Conservation (phyloP, 2,329 filamentous ascomycete genomes). For the Colletotrichum brevisporum region DNA sequence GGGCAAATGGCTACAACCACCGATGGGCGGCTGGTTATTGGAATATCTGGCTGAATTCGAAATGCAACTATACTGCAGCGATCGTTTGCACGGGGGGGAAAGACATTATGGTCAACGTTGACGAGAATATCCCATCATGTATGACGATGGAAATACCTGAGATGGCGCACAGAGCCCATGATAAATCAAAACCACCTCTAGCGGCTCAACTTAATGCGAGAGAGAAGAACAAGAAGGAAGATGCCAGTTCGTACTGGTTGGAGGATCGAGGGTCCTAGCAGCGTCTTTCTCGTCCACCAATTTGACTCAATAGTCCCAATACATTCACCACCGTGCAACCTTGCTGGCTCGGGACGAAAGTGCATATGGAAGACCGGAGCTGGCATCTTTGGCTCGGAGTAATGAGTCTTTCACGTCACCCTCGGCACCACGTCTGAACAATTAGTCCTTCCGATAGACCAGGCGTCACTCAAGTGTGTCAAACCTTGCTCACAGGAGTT, state of each 20-base stretch:
- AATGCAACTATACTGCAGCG: conserved; percentile 30
- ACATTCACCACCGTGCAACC: neutral
- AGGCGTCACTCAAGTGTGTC: no score
- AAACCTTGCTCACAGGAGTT: no score
- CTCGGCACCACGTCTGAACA: no score
- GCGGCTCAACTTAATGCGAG: conserved; percentile 13
- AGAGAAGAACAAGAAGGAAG: neutral
- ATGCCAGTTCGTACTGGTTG: neutral
- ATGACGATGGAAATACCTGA: conserved; percentile 19
- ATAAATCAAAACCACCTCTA: conserved; percentile 27
- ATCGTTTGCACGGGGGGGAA: conserved; percentile 30
- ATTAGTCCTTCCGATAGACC: no score
- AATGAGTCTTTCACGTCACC: no score
- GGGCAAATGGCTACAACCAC: conserved; percentile 30
- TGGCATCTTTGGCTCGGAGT: no score
- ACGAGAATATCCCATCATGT: conserved; percentile 32
- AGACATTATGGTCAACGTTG: conserved; percentile 35
- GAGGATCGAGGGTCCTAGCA: conserved; percentile 19
- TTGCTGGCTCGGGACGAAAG: neutral
- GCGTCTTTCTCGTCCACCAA: conserved; percentile 30
- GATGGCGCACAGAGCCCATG: conserved; percentile 18
- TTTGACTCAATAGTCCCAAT: conserved; percentile 27
- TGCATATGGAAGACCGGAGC: neutral
- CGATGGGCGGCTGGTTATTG: conserved; percentile 35
- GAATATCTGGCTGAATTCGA: conserved; percentile 28